These are phyloP conservation scores for Candida maris DNA, from an alignment of 805 yeast genomes.

Conservation along the genomic window DNA sequence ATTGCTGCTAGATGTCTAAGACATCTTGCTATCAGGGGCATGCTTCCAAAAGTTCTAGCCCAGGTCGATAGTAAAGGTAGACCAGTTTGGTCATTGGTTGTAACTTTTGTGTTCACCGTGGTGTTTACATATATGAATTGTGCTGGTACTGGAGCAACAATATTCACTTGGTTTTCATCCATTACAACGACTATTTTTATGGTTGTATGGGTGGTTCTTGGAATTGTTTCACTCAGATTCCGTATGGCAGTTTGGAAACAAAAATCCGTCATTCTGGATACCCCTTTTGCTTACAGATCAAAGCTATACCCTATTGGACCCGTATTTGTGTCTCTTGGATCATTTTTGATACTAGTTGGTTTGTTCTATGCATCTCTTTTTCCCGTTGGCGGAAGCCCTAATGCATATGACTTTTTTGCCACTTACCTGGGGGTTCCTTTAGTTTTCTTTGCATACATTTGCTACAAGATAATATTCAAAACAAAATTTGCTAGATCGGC, in stretches of 20 bases:
- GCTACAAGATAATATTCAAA: conserved; percentile 4
- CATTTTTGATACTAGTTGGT: conserved; percentile 7
- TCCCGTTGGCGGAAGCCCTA: conserved; percentile 10
- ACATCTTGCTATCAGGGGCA: conserved; percentile 11
- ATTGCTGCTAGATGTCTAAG: conserved; percentile 11
- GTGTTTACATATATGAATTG: conserved; percentile 12
- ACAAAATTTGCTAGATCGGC: conserved; percentile 8
- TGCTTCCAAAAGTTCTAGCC: conserved; percentile 8
- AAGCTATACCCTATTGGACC: conserved; percentile 9
- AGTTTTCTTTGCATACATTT: conserved; percentile 5
- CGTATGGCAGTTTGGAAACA: conserved; percentile 11
- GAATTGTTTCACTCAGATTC: conserved; percentile 24
- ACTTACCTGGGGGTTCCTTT: conserved; percentile 11
- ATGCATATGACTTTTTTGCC: conserved; percentile 11
- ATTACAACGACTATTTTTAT: conserved; percentile 45
- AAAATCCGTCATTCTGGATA: conserved; percentile 6
- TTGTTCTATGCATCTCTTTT: conserved; percentile 9
- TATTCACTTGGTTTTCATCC: conserved; percentile 12
- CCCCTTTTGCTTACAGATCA: conserved; percentile 10
- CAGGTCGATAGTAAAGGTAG: conserved; percentile 9
- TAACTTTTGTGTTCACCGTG: conserved; percentile 8
- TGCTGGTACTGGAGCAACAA: conserved; percentile 11
- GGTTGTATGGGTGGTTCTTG: conserved; percentile 23
- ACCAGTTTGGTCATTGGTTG: conserved; percentile 7
- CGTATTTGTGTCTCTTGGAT: conserved; percentile 8